These are phyloP conservation scores for Mucor racemosus DNA, from an alignment of 371 early-diverging fungal genomes.

Conservation along the genomic window DNA sequence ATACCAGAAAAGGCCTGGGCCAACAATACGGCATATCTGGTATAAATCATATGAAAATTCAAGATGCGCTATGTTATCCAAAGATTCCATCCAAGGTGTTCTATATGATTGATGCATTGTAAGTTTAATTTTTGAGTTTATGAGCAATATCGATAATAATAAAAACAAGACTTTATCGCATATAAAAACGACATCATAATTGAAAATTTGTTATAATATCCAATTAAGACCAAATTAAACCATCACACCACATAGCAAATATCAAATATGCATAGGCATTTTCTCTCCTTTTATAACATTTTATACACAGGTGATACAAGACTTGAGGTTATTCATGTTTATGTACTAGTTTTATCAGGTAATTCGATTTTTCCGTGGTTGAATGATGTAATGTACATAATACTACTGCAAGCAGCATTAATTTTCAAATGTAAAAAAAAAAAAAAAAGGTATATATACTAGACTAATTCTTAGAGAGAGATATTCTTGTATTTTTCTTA, in stretches of 20 bases:
- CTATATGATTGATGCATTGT: background rate
- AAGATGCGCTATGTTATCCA: background rate
- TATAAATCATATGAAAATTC: background rate
- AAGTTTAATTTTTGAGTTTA: background rate
- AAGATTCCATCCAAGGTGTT: background rate
- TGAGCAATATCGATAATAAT: background rate
- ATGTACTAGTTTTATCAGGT: conserved; percentile 3
- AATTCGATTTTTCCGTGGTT: conserved; percentile 2
- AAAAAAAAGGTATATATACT: background rate
- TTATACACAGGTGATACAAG: background rate
- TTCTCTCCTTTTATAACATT: no score
- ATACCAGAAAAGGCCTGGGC: background rate
- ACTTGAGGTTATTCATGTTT: background rate
- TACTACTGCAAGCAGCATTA: background rate
- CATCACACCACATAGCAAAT: no score
- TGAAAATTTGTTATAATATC: no score
- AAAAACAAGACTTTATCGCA: no score
- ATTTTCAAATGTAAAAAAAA: background rate
- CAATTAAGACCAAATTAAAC: no score
- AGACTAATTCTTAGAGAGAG: no score
- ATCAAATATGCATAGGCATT: no score
- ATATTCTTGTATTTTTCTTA: background rate
- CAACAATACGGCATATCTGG: background rate
- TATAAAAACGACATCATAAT: no score
- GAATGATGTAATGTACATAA: conserved; percentile 1